Percentiles rank a stretch among this genome's conserved stretches.
phyloP scores from a whole-genome alignment of 345 rosid species.

The Combretum micranthum region DNA sequence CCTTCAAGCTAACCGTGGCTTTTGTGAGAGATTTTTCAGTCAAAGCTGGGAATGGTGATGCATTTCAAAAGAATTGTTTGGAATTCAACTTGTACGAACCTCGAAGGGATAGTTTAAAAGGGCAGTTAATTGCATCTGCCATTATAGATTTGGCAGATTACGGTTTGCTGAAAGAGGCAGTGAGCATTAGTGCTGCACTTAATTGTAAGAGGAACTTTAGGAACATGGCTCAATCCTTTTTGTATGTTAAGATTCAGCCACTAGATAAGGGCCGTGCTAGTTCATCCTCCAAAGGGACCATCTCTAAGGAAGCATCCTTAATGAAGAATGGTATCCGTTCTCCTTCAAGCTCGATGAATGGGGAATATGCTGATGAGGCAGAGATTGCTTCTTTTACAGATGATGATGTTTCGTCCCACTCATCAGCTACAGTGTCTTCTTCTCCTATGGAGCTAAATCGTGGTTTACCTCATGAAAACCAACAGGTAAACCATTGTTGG shows the following conservation, averaged over 20 bases:
- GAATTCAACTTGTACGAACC: conserved; percentile 84
- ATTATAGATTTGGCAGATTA: conserved; percentile 68
- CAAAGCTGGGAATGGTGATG: conserved; percentile 41
- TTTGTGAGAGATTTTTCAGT: conserved; percentile 45
- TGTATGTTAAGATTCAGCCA: conserved; percentile 52
- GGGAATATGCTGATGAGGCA: conserved; percentile 75
- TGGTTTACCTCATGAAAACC: conserved; percentile 29
- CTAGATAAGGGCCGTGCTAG: conserved; percentile 29
- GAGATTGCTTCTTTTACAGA: conserved; percentile 61
- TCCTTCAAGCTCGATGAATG: conserved; percentile 54
- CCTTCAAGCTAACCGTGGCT: conserved; percentile 65
- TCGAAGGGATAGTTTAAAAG: conserved; percentile 58
- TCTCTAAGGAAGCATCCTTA: conserved; percentile 25
- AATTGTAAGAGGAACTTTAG: conserved; percentile 70
- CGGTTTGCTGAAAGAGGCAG: conserved; percentile 46
- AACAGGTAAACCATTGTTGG: conserved; percentile 27
- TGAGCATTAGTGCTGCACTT: conserved; percentile 50
- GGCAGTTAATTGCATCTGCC: conserved; percentile 66
- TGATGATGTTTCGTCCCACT: conserved; percentile 67
- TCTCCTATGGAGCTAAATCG: conserved; percentile 36
- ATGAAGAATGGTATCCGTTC: conserved; percentile 47
- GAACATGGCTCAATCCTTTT: conserved; percentile 61
- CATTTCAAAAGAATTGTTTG: conserved; percentile 54
- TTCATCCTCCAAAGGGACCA: conserved; percentile 35
- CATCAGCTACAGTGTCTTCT: conserved; percentile 44